Evolutionary conservation across 371 early-diverging fungal species (phyloP).

Genomic region (Rhizomucor pusillus): DNA sequence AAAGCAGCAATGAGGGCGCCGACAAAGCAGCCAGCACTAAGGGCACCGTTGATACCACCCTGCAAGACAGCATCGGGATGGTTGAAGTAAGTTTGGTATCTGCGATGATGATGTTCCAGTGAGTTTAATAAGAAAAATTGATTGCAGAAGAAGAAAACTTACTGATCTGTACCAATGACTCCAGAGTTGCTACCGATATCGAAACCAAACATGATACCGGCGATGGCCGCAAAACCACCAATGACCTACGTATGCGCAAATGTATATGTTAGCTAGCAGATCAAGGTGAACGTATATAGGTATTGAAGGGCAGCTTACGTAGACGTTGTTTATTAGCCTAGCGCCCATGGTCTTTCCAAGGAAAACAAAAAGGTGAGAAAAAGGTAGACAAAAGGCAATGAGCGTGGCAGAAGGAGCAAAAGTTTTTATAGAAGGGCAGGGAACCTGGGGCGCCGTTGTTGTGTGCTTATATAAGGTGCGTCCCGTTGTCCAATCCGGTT

Average conservation of each 20-base stretch:
- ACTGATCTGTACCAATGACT: constrained; percentile 52
- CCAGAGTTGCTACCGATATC: constrained; percentile 62
- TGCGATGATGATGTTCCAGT: constrained; percentile 5
- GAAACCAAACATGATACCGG: constrained; percentile 63
- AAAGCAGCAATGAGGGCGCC: constrained; percentile 28
- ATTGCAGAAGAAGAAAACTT: constrained; percentile 10
- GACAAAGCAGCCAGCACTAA: constrained; percentile 34
- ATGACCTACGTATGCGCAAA: constrained; percentile 33
- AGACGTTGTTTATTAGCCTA: constrained; percentile 31
- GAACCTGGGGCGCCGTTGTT: constrained; percentile 1
- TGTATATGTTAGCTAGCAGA: not conserved
- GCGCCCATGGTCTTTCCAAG: constrained; percentile 1
- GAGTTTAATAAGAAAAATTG: not conserved
- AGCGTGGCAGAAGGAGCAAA: not conserved
- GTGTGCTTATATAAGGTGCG: constrained; percentile 6
- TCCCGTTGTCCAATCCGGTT: not conserved
- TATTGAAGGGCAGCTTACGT: constrained; percentile 18
- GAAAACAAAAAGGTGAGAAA: constrained; percentile 2
- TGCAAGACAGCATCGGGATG: constrained; percentile 49
- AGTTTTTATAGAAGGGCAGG: constrained; percentile 7
- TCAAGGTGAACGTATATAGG: not conserved
- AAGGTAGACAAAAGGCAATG: constrained; percentile 3
- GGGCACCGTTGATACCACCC: constrained; percentile 61
- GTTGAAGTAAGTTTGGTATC: constrained; percentile 55
- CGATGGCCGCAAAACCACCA: constrained; percentile 56